Percentiles rank a stretch among this genome's conserved stretches.
These are phyloP conservation scores for Nigrospora oryzae DNA, from an alignment of 2,329 filamentous ascomycete species.

Conservation along the genomic window DNA sequence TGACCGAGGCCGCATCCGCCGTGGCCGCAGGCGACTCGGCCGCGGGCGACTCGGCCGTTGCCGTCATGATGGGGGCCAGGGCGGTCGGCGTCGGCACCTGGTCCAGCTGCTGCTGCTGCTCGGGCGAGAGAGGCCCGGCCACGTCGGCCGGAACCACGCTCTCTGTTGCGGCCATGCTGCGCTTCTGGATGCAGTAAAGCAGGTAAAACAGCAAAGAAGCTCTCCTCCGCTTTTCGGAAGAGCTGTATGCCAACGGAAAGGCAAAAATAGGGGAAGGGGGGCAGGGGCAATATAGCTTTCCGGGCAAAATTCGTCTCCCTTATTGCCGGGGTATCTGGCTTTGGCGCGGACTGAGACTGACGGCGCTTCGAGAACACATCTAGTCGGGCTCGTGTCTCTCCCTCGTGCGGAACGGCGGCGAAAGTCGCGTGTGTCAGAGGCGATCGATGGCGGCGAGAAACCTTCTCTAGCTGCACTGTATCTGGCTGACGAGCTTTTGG, in stretches of 20 bases:
- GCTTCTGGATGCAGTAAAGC: background rate
- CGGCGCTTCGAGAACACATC: constrained; percentile 3
- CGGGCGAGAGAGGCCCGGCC: too few relatives aligned
- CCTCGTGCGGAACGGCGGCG: constrained; percentile 5
- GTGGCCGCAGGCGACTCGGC: too few relatives aligned
- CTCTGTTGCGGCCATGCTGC: too few relatives aligned
- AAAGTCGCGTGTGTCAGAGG: constrained; percentile 10
- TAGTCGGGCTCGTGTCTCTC: constrained; percentile 6
- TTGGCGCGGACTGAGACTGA: constrained; percentile 1
- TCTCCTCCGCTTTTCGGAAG: background rate
- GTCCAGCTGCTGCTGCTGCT: too few relatives aligned
- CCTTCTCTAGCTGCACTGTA: background rate
- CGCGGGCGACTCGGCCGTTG: too few relatives aligned
- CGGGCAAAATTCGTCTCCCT: background rate
- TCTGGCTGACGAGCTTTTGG: too few relatives aligned
- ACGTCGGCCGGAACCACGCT: too few relatives aligned
- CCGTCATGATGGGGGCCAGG: too few relatives aligned
- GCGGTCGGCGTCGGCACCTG: too few relatives aligned
- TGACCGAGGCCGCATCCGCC: too few relatives aligned
- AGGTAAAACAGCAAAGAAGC: background rate
- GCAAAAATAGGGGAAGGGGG: background rate
- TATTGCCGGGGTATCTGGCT: constrained; percentile 1
- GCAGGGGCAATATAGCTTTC: background rate
- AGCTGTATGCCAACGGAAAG: constrained; percentile 2
- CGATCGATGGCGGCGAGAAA: constrained; percentile 3